Percentiles rank a stretch among this genome's conserved stretches.
These are phyloP conservation scores for Dichomitus squalens DNA, from an alignment of 1,284 basidiomycete genomes.

Conservation along the genomic window DNA sequence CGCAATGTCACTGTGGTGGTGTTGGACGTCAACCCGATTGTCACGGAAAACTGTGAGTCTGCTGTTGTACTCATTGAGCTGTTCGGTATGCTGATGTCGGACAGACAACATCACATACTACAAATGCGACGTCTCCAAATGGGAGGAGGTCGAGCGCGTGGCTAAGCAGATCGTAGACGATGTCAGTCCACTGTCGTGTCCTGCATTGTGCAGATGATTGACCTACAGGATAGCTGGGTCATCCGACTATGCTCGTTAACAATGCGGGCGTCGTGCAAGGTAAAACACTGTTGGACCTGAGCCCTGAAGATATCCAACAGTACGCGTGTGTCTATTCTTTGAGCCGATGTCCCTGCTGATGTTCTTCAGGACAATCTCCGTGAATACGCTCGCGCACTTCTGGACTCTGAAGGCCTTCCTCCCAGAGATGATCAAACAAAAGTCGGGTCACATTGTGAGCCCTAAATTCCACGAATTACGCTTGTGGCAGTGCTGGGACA, in stretches of 20 bases:
- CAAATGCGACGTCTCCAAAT: constrained; percentile 89
- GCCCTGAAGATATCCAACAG: constrained; percentile 79
- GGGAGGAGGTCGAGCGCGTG: constrained; percentile 75
- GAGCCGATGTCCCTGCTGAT: neutral
- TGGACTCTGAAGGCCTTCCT: constrained; percentile 93
- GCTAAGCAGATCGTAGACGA: constrained; percentile 76
- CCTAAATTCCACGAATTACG: neutral
- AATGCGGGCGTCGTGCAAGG: constrained; percentile 97
- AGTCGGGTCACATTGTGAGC: constrained; percentile 83
- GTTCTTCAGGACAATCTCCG: constrained; percentile 76
- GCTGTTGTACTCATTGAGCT: neutral
- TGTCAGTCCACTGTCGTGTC: constrained; percentile 42
- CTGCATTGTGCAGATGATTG: neutral
- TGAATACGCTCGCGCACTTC: constrained; percentile 89
- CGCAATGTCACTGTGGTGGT: constrained; percentile 84
- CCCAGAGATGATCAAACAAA: constrained; percentile 82
- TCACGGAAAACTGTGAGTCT: constrained; percentile 71
- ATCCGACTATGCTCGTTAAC: constrained; percentile 90
- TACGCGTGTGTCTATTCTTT: constrained; percentile 39
- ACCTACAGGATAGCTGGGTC: constrained; percentile 61
- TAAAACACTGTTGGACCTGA: constrained; percentile 81
- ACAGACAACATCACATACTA: constrained; percentile 83
- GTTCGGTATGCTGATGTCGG: neutral
- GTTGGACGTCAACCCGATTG: constrained; percentile 78
- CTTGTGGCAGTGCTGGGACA: neutral